Conservation (phyloP, 1,284 basidiomycete species). For the Irpex lacteus region DNA sequence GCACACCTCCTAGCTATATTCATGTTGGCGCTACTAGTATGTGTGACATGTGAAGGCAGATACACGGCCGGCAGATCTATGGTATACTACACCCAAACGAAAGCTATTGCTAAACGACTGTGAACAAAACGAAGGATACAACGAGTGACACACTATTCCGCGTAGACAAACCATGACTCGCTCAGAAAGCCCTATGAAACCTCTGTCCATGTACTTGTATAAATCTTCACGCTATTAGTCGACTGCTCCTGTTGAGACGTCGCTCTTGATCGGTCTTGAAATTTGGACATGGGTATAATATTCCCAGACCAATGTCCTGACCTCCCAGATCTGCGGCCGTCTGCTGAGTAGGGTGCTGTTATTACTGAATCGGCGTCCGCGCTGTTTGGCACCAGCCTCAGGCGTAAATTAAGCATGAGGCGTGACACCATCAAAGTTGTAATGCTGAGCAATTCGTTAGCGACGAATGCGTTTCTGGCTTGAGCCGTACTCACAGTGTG, state of each 20-base stretch:
- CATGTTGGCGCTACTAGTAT: too few species aligned
- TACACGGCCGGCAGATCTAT: too few species aligned
- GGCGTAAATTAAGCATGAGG: slow-evolving; percentile 26
- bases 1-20: too few species aligned
- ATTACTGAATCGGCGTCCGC: background rate
- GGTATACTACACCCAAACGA: background rate
- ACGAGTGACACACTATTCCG: background rate
- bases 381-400: background rate
- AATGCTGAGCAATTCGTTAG: slow-evolving; percentile 14
- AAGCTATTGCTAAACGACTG: background rate
- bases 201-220: background rate
- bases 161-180: background rate
- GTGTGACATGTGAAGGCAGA: too few species aligned
- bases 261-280: background rate
- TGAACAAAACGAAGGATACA: background rate
- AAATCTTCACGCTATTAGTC: background rate
- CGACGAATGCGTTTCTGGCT: slow-evolving; percentile 15
- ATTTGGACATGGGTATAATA: background rate
- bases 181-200: background rate
- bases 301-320: background rate
- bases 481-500: slow-evolving; percentile 5
- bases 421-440: slow-evolving; percentile 28
- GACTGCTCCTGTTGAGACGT: background rate
- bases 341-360: background rate
- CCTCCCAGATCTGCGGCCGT: background rate